Conservation (phyloP, 1,284 basidiomycete species). For the Caloboletus firmus region DNA sequence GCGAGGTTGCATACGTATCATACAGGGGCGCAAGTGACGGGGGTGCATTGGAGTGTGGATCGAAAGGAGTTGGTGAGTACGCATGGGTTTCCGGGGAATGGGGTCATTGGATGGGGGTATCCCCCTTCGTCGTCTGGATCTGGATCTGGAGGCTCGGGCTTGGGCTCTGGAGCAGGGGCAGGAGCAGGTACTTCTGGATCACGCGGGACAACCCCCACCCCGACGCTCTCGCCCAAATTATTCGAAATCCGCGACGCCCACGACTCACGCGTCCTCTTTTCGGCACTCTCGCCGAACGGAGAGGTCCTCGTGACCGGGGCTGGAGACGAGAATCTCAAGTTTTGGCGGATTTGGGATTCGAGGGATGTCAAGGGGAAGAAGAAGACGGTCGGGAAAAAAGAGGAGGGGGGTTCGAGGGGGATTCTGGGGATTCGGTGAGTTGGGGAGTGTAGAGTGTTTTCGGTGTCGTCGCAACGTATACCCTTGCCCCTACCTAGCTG, state of each 20-base stretch:
- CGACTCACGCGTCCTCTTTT: conserved; percentile 85
- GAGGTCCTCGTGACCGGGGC: conserved; percentile 89
- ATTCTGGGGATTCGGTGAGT: conserved; percentile 37
- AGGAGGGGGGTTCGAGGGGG: conserved; percentile 34
- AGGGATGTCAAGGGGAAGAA: conserved; percentile 47
- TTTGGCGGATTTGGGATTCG: conserved; percentile 81
- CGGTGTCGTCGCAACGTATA: background rate
- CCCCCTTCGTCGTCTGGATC: conserved; percentile 46
- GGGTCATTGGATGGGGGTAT: conserved; percentile 67
- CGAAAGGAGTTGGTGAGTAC: conserved; percentile 91
- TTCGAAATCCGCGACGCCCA: conserved; percentile 92
- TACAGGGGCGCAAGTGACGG: conserved; percentile 90
- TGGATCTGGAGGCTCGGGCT: conserved; percentile 4
- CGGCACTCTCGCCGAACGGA: conserved; percentile 82
- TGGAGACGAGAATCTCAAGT: conserved; percentile 93
- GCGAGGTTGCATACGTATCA: conserved; percentile 82
- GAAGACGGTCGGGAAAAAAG: conserved; percentile 40
- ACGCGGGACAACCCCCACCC: conserved; percentile 20
- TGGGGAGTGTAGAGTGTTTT: background rate
- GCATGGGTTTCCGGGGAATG: conserved; percentile 87
- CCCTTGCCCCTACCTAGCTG: background rate
- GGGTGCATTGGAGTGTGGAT: conserved; percentile 86
- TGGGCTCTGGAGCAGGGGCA: background rate
- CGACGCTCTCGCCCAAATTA: conserved; percentile 40
- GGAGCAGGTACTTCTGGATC: conserved; percentile 25